Evolutionary conservation across 2,329 filamentous ascomycete species (phyloP), one percentile per base, ranked within the genome.

Genomic region (Alternaria sp.): DNA sequence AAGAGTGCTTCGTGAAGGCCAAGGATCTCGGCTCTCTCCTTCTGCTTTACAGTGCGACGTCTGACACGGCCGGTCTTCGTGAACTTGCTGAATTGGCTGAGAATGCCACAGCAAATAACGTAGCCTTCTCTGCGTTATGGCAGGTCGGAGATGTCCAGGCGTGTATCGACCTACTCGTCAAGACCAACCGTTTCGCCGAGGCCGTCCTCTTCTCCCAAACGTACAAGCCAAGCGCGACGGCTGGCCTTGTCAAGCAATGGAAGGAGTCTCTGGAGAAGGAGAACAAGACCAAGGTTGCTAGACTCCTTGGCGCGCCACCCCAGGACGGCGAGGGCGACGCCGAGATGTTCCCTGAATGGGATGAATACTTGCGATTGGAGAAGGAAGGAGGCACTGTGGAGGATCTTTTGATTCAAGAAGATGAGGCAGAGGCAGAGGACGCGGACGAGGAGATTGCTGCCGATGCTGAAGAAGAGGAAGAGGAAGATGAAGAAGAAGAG

Each of bases 301-400:
- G 94, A 81, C 85, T 93, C 52, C 86, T 99, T 55, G 94, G 92
- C 62, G 86, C 92, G 0, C 95, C 95, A 0, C 91, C 88, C 14
- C 59, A 59, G 9, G 92, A 93, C 61, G 81, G 80, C 3, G 85
- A 85, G 62, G 82, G 83, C 7, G 86, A 88, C 62, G 91, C 91
- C 41, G 94, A 97, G 3, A 85, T 99, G 69, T 99, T 99, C 82
- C 94, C 94, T 0, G 93, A 97, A 74, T 99, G 95, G 95, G 92
- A 97, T 5, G 91, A 95, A 79, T 97, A 92, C 84, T 77, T 98
- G 70, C 85, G 86, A 74, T 77, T 97, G 64, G 95, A 98, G 82
- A 87, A 85, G 60, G 89, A 93, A 70, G 91, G 91, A 3, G 84
- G 83, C 4, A 77, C 81, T 52, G 80, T 80, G 34, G 79, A 79